Percentiles rank a stretch among this genome's conserved stretches.
Conservation (phyloP, 805 yeast species). For the Candida michaelii region DNA sequence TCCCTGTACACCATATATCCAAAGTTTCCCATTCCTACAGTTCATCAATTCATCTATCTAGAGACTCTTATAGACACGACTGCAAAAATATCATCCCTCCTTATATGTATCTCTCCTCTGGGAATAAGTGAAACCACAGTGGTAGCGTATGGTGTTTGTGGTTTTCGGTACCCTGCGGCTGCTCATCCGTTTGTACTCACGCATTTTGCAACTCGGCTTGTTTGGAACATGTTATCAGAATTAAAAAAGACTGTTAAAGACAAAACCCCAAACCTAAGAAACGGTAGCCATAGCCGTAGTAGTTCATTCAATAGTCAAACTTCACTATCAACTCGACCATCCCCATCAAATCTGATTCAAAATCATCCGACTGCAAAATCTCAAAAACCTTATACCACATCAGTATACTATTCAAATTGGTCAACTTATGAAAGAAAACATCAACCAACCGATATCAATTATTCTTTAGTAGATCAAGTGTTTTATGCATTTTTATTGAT, state of each 20-base stretch:
- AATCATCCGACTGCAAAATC: constrained; percentile 2
- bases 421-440: constrained; percentile 41
- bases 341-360: not conserved
- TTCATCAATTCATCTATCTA: too few species aligned
- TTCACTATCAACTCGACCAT: not conserved
- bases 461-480: constrained; percentile 57
- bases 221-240: not conserved
- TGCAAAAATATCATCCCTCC: too few species aligned
- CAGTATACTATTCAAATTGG: constrained; percentile 57
- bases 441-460: constrained; percentile 64
- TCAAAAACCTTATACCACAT: constrained; percentile 5
- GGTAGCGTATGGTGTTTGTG: too few species aligned
- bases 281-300: not conserved
- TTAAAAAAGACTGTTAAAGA: constrained; percentile 1
- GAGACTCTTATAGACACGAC: too few species aligned
- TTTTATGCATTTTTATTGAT: constrained; percentile 77
- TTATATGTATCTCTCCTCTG: too few species aligned
- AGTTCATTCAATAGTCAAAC: not conserved
- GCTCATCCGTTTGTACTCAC: not conserved
- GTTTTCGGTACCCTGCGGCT: too few species aligned
- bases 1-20: too few species aligned
- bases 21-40: too few species aligned
- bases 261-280: not conserved
- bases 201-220: not conserved
- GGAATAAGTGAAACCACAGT: too few species aligned